Evolutionary conservation across 371 early-diverging fungal species (phyloP), one percentile per base, ranked within the genome.

Genomic region (Lichtheimia corymbifera): DNA sequence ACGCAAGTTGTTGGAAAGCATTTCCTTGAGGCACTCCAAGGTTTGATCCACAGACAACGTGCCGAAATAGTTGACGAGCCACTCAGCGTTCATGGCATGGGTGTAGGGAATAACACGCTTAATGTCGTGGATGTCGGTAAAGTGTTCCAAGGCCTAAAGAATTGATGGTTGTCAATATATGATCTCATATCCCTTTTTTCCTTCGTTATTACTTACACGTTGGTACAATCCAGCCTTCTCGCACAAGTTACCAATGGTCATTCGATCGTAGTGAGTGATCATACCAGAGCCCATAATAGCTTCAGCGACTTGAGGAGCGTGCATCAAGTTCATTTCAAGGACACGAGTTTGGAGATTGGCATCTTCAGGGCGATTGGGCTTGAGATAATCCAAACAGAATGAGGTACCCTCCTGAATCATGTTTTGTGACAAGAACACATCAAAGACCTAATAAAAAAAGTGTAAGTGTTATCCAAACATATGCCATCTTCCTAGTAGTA

Each of bases 301-400:
- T 74, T 97, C 99, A 25, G 99, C 99, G 12, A 98, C 98, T 69
- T 98, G 98, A 44, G 97, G 98, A 13, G 97, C 96, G 65, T 96
- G 93, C 51, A 96, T 74, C 63, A 98, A 79, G 74, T 97, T 97
- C 93, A 98, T 95, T 74, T 98, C 98, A n/a, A 98, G 83, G 52
- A 97, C 80, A 55, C 93, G 88, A 5, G 99, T 98, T 77, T 98
- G 97, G 44, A 97, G 80, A 35, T 86, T 88, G n/a, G 88, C 97
- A 50, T 97, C 94, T 62, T 96, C 92, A 22, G 93, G 92, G 55
- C 82, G 81, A 80, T 98, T 90, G 50, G 88, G 91, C 78, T 96
- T 95, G 57, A 98, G 82, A 14, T 95, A 97, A 61, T 98, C 98
- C 63, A 97, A 77, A 63, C 97, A 68, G 88, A 96, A 98, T 5